Base-by-base conservation (phyloP, 1,284 basidiomycete genomes). In the Inonotus hispidus region DNA sequence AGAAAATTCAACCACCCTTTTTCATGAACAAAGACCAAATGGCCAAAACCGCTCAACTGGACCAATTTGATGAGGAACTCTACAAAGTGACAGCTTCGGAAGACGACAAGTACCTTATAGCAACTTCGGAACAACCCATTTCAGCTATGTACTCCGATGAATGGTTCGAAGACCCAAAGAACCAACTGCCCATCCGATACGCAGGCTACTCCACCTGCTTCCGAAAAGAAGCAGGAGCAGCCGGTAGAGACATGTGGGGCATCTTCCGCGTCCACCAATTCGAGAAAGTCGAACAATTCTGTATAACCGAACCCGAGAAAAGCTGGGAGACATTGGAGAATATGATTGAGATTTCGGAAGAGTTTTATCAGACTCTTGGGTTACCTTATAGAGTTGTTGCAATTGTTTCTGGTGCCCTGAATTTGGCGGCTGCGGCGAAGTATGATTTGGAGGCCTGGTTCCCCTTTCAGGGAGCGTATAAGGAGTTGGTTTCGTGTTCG, bases 221-320 rank as follows among this genome's bases (percentile, higher is more conserved):
- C 88, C 86, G 97, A 53, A 99, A 98, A 76, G 96, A 99, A 77
- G 96, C 96, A 3, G 97, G 96, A 53, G 91, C 93, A 3, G 93
- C 95, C 49, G 97, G 97, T 14, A 90, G 94, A 61, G 97, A 99
- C 71, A 98, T 97, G 77, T 98, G 96, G 95, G 97, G 96, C 62
- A 98, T 98, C 75, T 99, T 99, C 87, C 92, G 97, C 39, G 95
- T 99, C 56, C 97, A 99, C 74, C 97, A 99, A 76, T 99, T 99
- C 69, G 97, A 99, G 77, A 99, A 99, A 79, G 83, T 99, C 57
- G 97, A 99, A 74, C 86, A 97, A 79, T 99, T 99, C 77, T 89
- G 91, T 78, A 84, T 99, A 68, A 98, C 95, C 23, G 90, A 94
- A 58, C 95, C 97, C 0, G 89, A 90, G 67, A 88, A 92, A 72